These are phyloP conservation scores for Cairneyella variabilis DNA, from an alignment of 495 filamentous ascomycete species.

Conservation along the genomic window DNA sequence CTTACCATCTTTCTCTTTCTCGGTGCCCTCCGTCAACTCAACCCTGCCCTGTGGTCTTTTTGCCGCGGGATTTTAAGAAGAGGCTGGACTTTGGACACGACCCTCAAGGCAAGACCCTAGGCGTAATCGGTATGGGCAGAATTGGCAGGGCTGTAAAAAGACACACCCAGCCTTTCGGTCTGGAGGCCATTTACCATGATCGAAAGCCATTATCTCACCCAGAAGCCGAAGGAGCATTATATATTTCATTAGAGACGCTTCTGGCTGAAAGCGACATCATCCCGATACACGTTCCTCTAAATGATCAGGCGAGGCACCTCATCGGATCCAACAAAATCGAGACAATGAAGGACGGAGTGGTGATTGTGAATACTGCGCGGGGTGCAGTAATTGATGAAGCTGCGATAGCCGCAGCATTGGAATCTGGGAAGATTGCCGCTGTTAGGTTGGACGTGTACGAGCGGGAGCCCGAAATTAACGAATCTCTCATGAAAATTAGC, in stretches of 20 bases:
- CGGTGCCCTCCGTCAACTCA: slow-evolving; percentile 70
- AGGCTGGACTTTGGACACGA: slow-evolving; percentile 54
- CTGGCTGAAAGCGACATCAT: slow-evolving; percentile 57
- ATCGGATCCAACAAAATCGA: slow-evolving; percentile 55
- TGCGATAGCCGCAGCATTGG: slow-evolving; percentile 59
- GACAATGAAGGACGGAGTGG: slow-evolving; percentile 63
- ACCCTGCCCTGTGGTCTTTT: slow-evolving; percentile 56
- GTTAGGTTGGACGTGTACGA: slow-evolving; percentile 69
- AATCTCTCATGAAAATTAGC: slow-evolving; percentile 54
- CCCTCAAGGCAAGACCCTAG: slow-evolving; percentile 66
- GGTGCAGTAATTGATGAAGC: slow-evolving; percentile 68
- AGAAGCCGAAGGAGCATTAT: slow-evolving; percentile 49
- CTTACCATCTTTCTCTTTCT: slow-evolving; percentile 73
- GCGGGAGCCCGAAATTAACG: slow-evolving; percentile 62
- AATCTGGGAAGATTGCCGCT: slow-evolving; percentile 55
- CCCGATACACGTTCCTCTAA: slow-evolving; percentile 65
- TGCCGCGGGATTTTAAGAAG: slow-evolving; percentile 50
- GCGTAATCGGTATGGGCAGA: slow-evolving; percentile 82
- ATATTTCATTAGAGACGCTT: slow-evolving; percentile 59
- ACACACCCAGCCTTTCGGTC: slow-evolving; percentile 61
- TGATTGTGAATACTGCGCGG: slow-evolving; percentile 68
- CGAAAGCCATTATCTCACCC: slow-evolving; percentile 52
- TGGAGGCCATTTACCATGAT: slow-evolving; percentile 72
- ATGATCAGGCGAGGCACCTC: slow-evolving; percentile 61
- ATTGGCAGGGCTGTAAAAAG: slow-evolving; percentile 68